These are phyloP conservation scores for Euphrasia confusa DNA, from an alignment of 257 asterid genomes.

Conservation along the genomic window DNA sequence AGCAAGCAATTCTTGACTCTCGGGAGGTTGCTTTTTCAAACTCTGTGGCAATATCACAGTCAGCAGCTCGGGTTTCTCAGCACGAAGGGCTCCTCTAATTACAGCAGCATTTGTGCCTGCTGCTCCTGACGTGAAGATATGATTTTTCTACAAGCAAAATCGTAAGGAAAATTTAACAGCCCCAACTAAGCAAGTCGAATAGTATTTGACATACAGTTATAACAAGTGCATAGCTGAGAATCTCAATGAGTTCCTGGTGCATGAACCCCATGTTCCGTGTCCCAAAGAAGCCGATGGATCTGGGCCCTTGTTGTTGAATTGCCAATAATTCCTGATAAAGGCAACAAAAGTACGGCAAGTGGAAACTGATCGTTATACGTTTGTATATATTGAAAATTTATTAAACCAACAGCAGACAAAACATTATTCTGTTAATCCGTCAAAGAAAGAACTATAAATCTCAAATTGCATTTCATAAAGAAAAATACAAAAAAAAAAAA, in stretches of 20 bases:
- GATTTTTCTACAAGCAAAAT: slow-evolving; percentile 65
- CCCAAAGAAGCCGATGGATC: slow-evolving; percentile 92
- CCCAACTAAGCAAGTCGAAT: background rate
- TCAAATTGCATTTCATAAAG: no score
- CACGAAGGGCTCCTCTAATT: slow-evolving; percentile 98
- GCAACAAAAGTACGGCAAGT: no score
- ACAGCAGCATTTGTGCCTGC: slow-evolving; percentile 99
- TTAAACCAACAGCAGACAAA: no score
- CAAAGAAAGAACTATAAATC: no score
- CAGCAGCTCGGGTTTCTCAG: slow-evolving; percentile 88
- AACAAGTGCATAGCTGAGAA: slow-evolving; percentile 95
- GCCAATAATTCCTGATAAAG: slow-evolving; percentile 73
- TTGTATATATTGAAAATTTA: no score
- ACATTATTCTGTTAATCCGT: no score
- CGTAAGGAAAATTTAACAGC: background rate
- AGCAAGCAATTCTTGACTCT: slow-evolving; percentile 91
- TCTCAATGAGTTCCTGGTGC: slow-evolving; percentile 99
- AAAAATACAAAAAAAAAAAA: no score
- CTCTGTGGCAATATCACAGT: slow-evolving; percentile 98
- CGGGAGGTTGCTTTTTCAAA: slow-evolving; percentile 85
- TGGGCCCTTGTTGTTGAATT: slow-evolving; percentile 97
- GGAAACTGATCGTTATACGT: no score
- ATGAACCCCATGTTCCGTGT: slow-evolving; percentile 98
- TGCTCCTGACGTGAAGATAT: slow-evolving; percentile 96
- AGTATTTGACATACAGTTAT: slow-evolving; percentile 57